Evolutionary conservation across 2,329 filamentous ascomycete genomes (phyloP).

Genomic region (Aspergillus sp.): DNA sequence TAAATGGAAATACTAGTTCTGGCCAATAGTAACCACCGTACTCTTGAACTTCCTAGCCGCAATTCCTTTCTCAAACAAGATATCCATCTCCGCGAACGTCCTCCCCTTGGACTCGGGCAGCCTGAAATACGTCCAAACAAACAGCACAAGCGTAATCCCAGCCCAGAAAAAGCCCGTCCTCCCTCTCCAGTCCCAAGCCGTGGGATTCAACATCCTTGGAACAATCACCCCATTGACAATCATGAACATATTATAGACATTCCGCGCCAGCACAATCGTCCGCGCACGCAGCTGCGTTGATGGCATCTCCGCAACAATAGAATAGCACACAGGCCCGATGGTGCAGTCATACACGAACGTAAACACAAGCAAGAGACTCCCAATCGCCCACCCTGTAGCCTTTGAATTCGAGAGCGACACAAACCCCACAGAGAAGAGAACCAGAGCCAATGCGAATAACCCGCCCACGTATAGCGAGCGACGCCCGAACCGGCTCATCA

Average conservation of each 20-base stretch:
- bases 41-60: slow-evolving; percentile 40
- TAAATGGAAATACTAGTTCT: neutral
- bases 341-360: slow-evolving; percentile 9
- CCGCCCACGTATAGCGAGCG: slow-evolving; percentile 27
- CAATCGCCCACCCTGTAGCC: slow-evolving; percentile 2
- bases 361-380: slow-evolving; percentile 3
- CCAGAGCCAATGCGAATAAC: slow-evolving; percentile 26
- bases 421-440: slow-evolving; percentile 2
- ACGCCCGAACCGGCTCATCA: slow-evolving; percentile 8
- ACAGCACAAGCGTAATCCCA: slow-evolving; percentile 32
- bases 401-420: neutral
- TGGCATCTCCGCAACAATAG: slow-evolving; percentile 54
- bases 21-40: slow-evolving; percentile 29
- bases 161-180: slow-evolving; percentile 45
- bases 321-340: slow-evolving; percentile 55
- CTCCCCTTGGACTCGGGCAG: slow-evolving; percentile 43
- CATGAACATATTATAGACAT: slow-evolving; percentile 50
- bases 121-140: slow-evolving; percentile 46
- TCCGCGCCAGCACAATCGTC: slow-evolving; percentile 54
- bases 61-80: slow-evolving; percentile 27
- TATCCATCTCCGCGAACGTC: slow-evolving; percentile 44
- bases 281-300: slow-evolving; percentile 56
- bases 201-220: slow-evolving; percentile 17
- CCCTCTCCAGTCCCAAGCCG: slow-evolving; percentile 39
- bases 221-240: slow-evolving; percentile 66